Evolutionary conservation across 2,329 filamentous ascomycete genomes (phyloP), one percentile per base, ranked within the genome.

Genomic region (Arthrobotrys musiformis): DNA sequence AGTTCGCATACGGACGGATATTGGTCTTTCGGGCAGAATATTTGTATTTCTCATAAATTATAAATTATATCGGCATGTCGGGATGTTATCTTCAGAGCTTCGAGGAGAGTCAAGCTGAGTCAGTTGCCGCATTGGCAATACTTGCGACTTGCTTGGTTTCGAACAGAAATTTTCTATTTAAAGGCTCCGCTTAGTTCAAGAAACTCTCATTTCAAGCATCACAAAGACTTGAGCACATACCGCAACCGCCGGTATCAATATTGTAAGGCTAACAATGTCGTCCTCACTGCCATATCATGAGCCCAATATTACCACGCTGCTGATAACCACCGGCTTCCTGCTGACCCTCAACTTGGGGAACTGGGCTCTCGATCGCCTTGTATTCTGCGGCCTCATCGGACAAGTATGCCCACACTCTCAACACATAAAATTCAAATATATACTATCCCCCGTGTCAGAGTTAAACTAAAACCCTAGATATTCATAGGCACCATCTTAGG

Each of bases 351-450:
- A 92, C 79, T 50, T 87, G 4, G 79, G 88, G 75, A 89, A 90
- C 78, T 84, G 85, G 68, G 80, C 86, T 0, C 85, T 93, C 0
- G 88, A 93, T 79, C 85, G 83, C 13, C 79, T 88, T 0, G 81
- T 92, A 0, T 92, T 90, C 81, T 93, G 91, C 80, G 91, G 91
- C 0, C 86, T 93, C 0, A 84, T 93, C 5, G 92, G 91, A 0
- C 90, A 78, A 62, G 74, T 77, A 77, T 9, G 61, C 63, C 28
- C 11, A 19, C 13, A 40, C 24, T n/a, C 58, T 46, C 58, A 58
- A 37, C 46, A 50, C 50, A 58, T 50, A 56, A 24, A 19, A 24
- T 15, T 40, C 17, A 30, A 15, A 64, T 50, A 42, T 42, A n/a
- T n/a, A n/a, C n/a, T n/a, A 6, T 48, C 19, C n/a, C 8, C 11